Conservation (phyloP, 768 basidiomycete species). For the Agrocybe pediades region DNA sequence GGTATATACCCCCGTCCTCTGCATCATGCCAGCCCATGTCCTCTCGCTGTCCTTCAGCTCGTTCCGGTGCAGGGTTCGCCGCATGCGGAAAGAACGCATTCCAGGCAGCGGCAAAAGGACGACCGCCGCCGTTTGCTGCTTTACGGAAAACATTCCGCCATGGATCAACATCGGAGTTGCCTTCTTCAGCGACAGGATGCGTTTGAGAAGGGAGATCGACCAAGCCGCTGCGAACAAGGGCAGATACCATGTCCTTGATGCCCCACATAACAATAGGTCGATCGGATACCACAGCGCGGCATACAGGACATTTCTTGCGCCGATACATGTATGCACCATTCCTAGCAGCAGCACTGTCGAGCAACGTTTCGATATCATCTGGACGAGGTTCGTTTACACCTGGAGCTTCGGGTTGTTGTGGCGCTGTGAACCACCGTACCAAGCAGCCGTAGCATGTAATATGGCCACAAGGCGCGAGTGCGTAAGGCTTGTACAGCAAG, state of each 20-base stretch:
- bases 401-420: constrained; percentile 26
- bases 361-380: constrained; percentile 17
- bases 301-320: constrained; percentile 75
- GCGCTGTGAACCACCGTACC: constrained; percentile 71
- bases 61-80: constrained; percentile 6
- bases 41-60: constrained; percentile 30
- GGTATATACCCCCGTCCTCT: constrained; percentile 77
- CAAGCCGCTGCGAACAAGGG: constrained; percentile 56
- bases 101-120: neutral
- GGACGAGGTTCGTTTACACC: constrained; percentile 32
- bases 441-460: constrained; percentile 73
- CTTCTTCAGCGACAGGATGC: constrained; percentile 27
- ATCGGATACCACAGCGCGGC: constrained; percentile 58
- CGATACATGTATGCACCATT: constrained; percentile 48
- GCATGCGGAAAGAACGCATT: neutral
- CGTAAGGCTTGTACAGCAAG: constrained; percentile 70
- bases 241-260: constrained; percentile 64
- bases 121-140: constrained; percentile 3
- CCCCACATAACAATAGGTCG: constrained; percentile 74
- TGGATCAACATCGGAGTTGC: constrained; percentile 44
- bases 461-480: constrained; percentile 77
- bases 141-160: constrained; percentile 67
- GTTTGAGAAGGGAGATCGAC: constrained; percentile 30
- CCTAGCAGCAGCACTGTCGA: constrained; percentile 42
- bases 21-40: constrained; percentile 67